phyloP scores from a whole-genome alignment of 495 filamentous ascomycete species.

The Platismatia glauca region DNA sequence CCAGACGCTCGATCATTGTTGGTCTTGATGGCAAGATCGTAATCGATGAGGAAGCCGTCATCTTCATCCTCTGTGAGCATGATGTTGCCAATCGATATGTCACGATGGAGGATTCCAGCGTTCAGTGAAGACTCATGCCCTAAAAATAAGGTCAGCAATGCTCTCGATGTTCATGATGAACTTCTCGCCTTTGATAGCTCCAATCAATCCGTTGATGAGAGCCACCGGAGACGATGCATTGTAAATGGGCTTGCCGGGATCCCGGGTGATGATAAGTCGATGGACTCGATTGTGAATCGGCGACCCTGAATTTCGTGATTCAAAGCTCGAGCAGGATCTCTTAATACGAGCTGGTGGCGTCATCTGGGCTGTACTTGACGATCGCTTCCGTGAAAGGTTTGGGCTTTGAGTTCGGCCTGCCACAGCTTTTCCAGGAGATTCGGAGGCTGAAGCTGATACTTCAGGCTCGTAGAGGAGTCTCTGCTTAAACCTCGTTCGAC shows the following conservation, averaged over 20 bases:
- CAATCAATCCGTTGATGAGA: slow-evolving; percentile 16
- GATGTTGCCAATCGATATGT: slow-evolving; percentile 36
- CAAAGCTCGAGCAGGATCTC: slow-evolving; percentile 11
- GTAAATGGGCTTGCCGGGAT: slow-evolving; percentile 14
- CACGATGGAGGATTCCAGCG: slow-evolving; percentile 27
- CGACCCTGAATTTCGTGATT: slow-evolving; percentile 7
- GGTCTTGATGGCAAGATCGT: slow-evolving; percentile 30
- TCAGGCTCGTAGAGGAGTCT: slow-evolving; percentile 7
- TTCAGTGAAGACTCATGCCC: slow-evolving; percentile 31
- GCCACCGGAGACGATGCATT: slow-evolving; percentile 4
- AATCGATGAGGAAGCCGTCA: slow-evolving; percentile 31
- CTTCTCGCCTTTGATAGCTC: slow-evolving; percentile 17
- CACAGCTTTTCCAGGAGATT: slow-evolving; percentile 14
- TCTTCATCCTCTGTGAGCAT: slow-evolving; percentile 31
- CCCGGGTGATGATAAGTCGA: slow-evolving; percentile 14
- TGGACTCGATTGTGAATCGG: slow-evolving; percentile 10
- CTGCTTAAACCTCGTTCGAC: slow-evolving; percentile 12
- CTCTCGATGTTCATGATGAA: slow-evolving; percentile 9
- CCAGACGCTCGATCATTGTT: slow-evolving; percentile 22
- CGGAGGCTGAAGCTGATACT: slow-evolving; percentile 27
- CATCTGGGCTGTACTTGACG: slow-evolving; percentile 15
- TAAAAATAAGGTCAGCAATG: slow-evolving; percentile 21
- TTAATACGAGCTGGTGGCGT: slow-evolving; percentile 7
- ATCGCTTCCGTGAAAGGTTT: slow-evolving; percentile 11
- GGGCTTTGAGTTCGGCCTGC: background rate